phyloP scores from a whole-genome alignment of 768 basidiomycete genomes.

The Collybia sp. region DNA sequence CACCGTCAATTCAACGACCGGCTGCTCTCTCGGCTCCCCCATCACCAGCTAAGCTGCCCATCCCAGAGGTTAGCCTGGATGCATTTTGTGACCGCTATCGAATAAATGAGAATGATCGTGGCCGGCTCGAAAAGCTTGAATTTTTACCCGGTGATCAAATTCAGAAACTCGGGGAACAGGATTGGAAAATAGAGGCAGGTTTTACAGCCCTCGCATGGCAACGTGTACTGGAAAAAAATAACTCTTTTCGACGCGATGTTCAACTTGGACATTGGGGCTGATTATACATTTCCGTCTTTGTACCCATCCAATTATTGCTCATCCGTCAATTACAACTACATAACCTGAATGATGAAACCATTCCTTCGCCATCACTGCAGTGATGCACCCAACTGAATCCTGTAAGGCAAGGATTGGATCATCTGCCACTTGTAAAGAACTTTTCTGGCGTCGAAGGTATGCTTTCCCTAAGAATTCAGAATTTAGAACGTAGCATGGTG shows the following conservation, averaged over 20 bases:
- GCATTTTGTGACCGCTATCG: neutral
- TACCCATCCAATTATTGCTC: too few species aligned
- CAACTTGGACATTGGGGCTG: too few species aligned
- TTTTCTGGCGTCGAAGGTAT: too few species aligned
- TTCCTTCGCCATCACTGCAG: constrained; percentile 11
- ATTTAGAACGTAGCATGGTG: too few species aligned
- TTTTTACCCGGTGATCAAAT: neutral
- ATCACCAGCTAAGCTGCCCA: constrained; percentile 1
- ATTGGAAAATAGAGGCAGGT: constrained; percentile 1
- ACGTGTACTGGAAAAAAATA: neutral
- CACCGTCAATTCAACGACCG: too few species aligned
- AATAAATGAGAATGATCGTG: neutral
- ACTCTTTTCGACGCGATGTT: neutral
- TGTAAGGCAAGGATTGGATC: constrained; percentile 6
- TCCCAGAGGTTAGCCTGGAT: neutral
- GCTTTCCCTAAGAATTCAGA: too few species aligned
- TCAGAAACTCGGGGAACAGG: neutral
- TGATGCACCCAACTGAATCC: constrained; percentile 13
- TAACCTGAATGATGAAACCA: constrained; percentile 18
- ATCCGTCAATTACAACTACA: too few species aligned
- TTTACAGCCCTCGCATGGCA: constrained; percentile 1
- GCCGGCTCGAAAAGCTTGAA: neutral
- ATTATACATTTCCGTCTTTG: too few species aligned
- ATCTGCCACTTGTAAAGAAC: too few species aligned
- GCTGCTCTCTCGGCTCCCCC: constrained; percentile 1